Evolutionary conservation across 129 eudicot genomes (phyloP).

Genomic region (Saussurea involucrata): DNA sequence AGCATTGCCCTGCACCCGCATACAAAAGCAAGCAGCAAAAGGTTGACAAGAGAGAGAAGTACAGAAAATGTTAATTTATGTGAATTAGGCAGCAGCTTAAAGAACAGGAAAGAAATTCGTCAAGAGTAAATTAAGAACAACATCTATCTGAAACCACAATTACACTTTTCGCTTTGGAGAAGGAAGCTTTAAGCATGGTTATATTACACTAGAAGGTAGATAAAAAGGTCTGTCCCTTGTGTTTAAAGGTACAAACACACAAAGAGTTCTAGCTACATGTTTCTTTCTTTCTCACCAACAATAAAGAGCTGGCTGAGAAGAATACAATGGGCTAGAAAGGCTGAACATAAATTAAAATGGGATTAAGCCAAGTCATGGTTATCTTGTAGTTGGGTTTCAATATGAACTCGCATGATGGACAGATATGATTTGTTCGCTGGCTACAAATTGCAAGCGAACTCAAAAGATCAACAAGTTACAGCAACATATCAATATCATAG

Average conservation of each 20-base stretch:
- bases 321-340: not conserved
- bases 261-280: not conserved
- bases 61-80: not conserved
- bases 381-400: not conserved
- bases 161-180: not conserved
- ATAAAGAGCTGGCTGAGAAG: slow-evolving; percentile 1
- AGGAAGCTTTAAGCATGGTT: not conserved
- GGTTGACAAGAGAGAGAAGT: not conserved
- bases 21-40: not conserved
- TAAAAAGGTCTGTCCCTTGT: not conserved
- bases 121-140: not conserved
- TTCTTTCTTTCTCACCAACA: not conserved
- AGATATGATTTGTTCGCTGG: not conserved
- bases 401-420: not conserved
- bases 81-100: not conserved
- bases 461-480: not conserved
- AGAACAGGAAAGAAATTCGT: not conserved
- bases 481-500: not conserved
- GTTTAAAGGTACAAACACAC: not conserved
- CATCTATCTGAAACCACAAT: not conserved
- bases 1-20: not conserved
- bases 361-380: not conserved
- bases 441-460: not conserved
- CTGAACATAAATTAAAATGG: not conserved
- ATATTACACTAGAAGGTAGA: not conserved